Percentiles rank a stretch among this genome's conserved stretches.
Conservation (phyloP, 2,329 filamentous ascomycete genomes). For the Xylariaceae sp. region DNA sequence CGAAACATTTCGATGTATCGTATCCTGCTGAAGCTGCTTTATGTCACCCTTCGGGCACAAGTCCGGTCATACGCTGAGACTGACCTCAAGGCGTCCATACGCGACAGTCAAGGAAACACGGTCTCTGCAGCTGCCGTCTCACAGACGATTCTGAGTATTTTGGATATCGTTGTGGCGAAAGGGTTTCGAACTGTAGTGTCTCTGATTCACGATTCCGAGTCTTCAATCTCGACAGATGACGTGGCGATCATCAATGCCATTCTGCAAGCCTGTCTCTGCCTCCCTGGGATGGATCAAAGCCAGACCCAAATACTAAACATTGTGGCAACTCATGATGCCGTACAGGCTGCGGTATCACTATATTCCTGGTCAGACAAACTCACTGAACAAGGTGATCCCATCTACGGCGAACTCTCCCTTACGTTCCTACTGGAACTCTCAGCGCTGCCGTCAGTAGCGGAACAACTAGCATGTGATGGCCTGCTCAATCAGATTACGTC, state of each 20-base stretch:
- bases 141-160: constrained; percentile 70
- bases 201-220: constrained; percentile 72
- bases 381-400: constrained; percentile 71
- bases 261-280: constrained; percentile 74
- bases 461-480: constrained; percentile 85
- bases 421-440: constrained; percentile 87
- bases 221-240: constrained; percentile 67
- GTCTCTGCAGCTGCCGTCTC: constrained; percentile 43
- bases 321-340: constrained; percentile 65
- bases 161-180: constrained; percentile 72
- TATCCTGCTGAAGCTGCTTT: constrained; percentile 77
- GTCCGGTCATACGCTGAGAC: constrained; percentile 30
- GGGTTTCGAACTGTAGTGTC: constrained; percentile 79
- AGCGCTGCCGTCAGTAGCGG: constrained; percentile 72
- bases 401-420: constrained; percentile 90
- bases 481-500: constrained; percentile 74
- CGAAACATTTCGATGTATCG: constrained; percentile 70
- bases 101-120: constrained; percentile 25
- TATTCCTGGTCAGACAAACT: constrained; percentile 93
- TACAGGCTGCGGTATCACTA: constrained; percentile 77
- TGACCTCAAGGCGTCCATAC: constrained; percentile 16
- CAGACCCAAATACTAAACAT: constrained; percentile 68
- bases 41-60: constrained; percentile 71
- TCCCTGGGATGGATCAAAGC: constrained; percentile 70
- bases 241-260: constrained; percentile 84